phyloP scores from a whole-genome alignment of 108 stramenopile genomes.

The Ochromonas danica region DNA sequence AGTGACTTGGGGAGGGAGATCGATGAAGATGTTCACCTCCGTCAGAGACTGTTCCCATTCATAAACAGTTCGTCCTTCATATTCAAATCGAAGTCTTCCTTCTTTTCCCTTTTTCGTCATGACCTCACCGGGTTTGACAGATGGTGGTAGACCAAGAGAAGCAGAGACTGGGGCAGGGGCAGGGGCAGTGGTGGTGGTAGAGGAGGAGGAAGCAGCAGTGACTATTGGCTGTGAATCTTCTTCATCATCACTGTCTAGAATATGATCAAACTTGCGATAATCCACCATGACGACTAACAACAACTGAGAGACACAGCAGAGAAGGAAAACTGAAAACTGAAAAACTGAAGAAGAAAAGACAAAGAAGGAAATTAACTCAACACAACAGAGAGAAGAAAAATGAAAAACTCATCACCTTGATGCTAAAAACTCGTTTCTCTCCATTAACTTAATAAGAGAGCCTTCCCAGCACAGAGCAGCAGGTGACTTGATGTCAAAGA shows the following conservation, averaged over 20 bases:
- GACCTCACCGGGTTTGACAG: neutral
- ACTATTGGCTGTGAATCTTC: neutral
- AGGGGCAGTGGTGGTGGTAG: neutral
- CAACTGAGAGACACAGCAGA: neutral
- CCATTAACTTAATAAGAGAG: too few species aligned
- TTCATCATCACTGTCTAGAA: constrained; percentile 1
- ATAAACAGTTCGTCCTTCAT: constrained; percentile 67
- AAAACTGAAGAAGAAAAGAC: too few species aligned
- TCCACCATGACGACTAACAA: constrained; percentile 37
- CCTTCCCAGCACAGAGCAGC: too few species aligned
- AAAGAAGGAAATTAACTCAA: too few species aligned
- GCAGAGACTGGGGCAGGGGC: too few species aligned
- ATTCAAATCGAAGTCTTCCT: constrained; percentile 5
- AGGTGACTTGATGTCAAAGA: too few species aligned
- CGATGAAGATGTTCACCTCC: constrained; percentile 77
- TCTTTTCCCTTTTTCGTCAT: constrained; percentile 22
- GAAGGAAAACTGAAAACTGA: too few species aligned
- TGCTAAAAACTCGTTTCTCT: too few species aligned
- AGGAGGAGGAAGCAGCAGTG: neutral
- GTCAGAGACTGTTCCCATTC: constrained; percentile 94
- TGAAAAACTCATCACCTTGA: too few species aligned
- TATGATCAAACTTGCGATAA: constrained; percentile 21
- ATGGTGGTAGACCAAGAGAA: too few species aligned
- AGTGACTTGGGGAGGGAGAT: constrained; percentile 57
- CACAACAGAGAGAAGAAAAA: too few species aligned